phyloP scores from a whole-genome alignment of 768 basidiomycete genomes.

The Trametes villosa region DNA sequence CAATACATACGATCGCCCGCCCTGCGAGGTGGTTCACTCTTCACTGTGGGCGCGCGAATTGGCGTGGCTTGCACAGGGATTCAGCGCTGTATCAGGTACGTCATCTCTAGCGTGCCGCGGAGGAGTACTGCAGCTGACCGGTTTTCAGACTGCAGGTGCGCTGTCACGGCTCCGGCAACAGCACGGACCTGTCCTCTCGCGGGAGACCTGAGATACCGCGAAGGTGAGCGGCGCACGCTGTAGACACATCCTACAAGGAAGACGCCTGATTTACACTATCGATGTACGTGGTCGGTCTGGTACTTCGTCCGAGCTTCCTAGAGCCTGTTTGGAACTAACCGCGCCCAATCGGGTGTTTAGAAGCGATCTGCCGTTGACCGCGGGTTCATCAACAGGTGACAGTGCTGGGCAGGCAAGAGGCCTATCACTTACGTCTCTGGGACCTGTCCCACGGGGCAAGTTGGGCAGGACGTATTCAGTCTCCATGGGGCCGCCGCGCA shows the following conservation, averaged over 20 bases:
- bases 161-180: neutral
- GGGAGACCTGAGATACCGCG: conserved; percentile 1
- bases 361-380: conserved; percentile 3
- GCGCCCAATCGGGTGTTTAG: conserved; percentile 18
- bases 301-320: conserved; percentile 21
- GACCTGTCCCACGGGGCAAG: neutral
- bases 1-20: too few relatives aligned
- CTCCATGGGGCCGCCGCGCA: conserved; percentile 6
- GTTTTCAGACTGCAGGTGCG: too few relatives aligned
- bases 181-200: neutral
- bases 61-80: too few relatives aligned
- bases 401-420: neutral
- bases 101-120: too few relatives aligned
- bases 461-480: neutral
- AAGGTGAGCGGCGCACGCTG: neutral
- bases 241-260: neutral
- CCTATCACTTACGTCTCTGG: conserved; percentile 14
- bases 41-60: too few relatives aligned
- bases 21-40: too few relatives aligned
- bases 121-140: too few relatives aligned
- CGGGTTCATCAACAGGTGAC: conserved; percentile 22
- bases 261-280: conserved; percentile 15
- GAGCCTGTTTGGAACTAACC: conserved; percentile 17
- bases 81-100: too few relatives aligned
- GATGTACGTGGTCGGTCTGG: conserved; percentile 8